Conservation (phyloP, 805 yeast genomes). For the Candida saitoana region DNA sequence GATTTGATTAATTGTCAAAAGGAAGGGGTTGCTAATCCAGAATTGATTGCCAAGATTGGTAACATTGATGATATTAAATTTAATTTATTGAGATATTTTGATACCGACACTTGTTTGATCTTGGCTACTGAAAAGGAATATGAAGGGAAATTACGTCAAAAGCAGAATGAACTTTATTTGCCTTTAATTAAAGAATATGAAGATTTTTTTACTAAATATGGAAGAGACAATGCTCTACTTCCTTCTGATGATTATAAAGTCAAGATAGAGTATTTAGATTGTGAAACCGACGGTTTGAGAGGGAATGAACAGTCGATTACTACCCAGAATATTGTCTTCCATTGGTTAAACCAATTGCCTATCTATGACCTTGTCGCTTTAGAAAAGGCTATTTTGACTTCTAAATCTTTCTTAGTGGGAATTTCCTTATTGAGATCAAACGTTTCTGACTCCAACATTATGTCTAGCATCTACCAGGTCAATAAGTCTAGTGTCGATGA, state of each 20-base stretch:
- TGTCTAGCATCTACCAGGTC: conserved; percentile 27
- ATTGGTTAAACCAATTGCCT: conserved; percentile 61
- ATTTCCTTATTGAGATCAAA: conserved; percentile 56
- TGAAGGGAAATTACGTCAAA: conserved; percentile 73
- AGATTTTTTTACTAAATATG: conserved; percentile 45
- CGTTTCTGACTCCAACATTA: conserved; percentile 17
- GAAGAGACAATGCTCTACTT: conserved; percentile 22
- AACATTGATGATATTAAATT: conserved; percentile 52
- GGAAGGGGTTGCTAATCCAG: conserved; percentile 35
- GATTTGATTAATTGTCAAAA: conserved; percentile 49
- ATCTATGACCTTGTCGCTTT: conserved; percentile 81
- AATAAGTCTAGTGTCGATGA: conserved; percentile 28
- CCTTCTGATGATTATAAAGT: conserved; percentile 24
- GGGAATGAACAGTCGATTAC: conserved; percentile 70
- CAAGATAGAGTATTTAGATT: conserved; percentile 60
- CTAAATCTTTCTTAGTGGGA: conserved; percentile 85
- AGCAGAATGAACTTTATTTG: conserved; percentile 73
- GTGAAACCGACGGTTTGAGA: conserved; percentile 74
- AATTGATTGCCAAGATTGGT: conserved; percentile 58
- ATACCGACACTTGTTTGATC: conserved; percentile 89
- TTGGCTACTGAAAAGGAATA: conserved; percentile 78
- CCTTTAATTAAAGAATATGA: conserved; percentile 73
- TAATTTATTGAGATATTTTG: conserved; percentile 74
- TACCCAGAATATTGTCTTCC: conserved; percentile 56
- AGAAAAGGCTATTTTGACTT: conserved; percentile 81